Conservation (phyloP, 495 filamentous ascomycete genomes). For the Filosporella fistucella region DNA sequence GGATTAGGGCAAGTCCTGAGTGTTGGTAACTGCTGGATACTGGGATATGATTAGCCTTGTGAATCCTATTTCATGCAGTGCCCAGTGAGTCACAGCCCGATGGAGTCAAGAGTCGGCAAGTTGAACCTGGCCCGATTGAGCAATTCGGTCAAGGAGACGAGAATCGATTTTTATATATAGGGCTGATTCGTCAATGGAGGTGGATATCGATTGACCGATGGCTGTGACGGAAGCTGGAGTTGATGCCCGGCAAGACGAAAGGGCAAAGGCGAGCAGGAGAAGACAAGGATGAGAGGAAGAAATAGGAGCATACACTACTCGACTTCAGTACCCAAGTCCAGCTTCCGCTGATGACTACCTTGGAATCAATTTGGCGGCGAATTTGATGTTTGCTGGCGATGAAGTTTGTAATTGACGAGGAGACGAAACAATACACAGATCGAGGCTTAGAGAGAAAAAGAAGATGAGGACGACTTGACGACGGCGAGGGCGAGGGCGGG, state of each 20-base stretch:
- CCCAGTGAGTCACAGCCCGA: slow-evolving; percentile 21
- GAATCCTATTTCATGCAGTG: slow-evolving; percentile 18
- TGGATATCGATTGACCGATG: background rate
- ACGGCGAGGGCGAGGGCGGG: background rate
- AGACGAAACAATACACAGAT: background rate
- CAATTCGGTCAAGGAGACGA: background rate
- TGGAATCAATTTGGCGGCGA: background rate
- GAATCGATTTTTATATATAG: slow-evolving; percentile 10
- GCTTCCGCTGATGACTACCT: background rate
- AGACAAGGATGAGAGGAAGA: background rate
- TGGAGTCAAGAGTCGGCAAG: slow-evolving; percentile 16
- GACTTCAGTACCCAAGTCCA: background rate
- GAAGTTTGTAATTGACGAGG: background rate
- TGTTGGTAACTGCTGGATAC: slow-evolving; percentile 5
- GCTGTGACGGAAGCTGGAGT: background rate
- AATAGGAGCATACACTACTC: slow-evolving; percentile 9
- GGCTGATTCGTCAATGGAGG: slow-evolving; percentile 22
- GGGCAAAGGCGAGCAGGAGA: slow-evolving; percentile 1
- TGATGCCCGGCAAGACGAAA: slow-evolving; percentile 1
- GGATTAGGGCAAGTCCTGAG: background rate
- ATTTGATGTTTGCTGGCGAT: background rate
- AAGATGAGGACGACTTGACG: background rate
- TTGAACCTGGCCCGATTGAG: slow-evolving; percentile 14
- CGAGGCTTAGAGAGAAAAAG: background rate
- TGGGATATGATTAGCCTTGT: slow-evolving; percentile 23